Base-by-base conservation (phyloP, 768 basidiomycete genomes). In the Pleurotus sapidus region DNA sequence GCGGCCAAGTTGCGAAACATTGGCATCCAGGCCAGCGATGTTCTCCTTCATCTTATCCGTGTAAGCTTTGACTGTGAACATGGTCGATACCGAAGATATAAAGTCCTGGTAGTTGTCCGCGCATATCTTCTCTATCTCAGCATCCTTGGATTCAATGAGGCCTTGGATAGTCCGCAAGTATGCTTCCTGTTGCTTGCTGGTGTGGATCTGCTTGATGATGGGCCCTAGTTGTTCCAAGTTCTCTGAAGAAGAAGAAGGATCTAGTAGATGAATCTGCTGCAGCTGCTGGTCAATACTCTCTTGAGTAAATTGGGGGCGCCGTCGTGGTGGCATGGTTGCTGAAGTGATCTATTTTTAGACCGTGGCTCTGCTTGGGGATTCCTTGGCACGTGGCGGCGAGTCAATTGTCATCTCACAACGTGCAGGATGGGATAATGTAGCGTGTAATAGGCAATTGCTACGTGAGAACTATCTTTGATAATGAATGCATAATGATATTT, bases 61-160 rank as follows among this genome's bases (percentile, higher is more conserved):
- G 67, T 97, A 98, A 17, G 95, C 93, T 70, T 98, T 89, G 69
- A 99, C 93, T 47, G 89, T 89, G 72, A 98, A 89, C 60, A 99
- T 79, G 2, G 95, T 98, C n/a, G 94, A 93, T 14, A 98, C 95
- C 17, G 95, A 97, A 25, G 89, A 88, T 34, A 98, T 95, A 65
- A 99, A 99, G 73, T 98, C 96, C 73, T 95, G 93, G 66, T 98
- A 98, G 71, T 98, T 98, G 63, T 94, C 91, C 57, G 87, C 84
- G 74, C 97, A 98, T 70, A 98, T 95, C 59, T 84, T 86, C 74
- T 98, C 93, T 70, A 99, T 99, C 72, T 98, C 96, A 59, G 83
- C 80, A 70, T 99, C 97, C 75, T 98, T 97, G 61, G 94, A 86
- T 66, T 93, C 87, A 58, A 98, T 89, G 65, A 98, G 89, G n/a